A percentile compares a stretch with the other conserved stretches of the same genome.
These are phyloP conservation scores for Thelonectria rubi DNA, from an alignment of 2,329 filamentous ascomycete species.

Conservation along the genomic window DNA sequence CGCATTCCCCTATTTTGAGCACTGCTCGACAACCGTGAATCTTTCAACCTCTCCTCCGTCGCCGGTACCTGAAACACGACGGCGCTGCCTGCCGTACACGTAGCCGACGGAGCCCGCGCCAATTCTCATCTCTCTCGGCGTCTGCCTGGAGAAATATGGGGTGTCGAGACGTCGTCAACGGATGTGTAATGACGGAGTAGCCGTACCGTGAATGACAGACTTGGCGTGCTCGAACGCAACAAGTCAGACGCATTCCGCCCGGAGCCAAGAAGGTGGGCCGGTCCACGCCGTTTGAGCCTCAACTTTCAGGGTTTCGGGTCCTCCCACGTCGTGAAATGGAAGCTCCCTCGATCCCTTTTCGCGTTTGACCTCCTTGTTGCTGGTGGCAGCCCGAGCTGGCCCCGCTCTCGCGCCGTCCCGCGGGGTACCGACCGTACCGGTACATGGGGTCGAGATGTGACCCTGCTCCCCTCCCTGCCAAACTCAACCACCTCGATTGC, in stretches of 20 bases:
- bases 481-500: neutral
- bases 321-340: neutral
- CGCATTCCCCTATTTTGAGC: neutral
- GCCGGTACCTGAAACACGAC: neutral
- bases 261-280: slow-evolving; percentile 3
- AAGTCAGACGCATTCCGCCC: slow-evolving; percentile 12
- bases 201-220: slow-evolving; percentile 11
- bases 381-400: neutral
- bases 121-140: slow-evolving; percentile 3
- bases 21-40: too few species aligned
- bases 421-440: neutral
- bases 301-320: slow-evolving; percentile 1
- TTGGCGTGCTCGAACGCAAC: neutral
- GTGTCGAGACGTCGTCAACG: neutral
- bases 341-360: neutral
- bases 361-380: neutral
- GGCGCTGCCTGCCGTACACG: slow-evolving; percentile 7
- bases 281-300: slow-evolving; percentile 1
- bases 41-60: slow-evolving; percentile 3
- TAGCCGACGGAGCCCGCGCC: slow-evolving; percentile 7
- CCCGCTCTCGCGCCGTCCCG: slow-evolving; percentile 6
- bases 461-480: neutral
- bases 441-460: neutral
- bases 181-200: slow-evolving; percentile 17
- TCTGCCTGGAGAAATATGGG: slow-evolving; percentile 26